Conservation (phyloP, 2,329 filamentous ascomycete species). For the Zelopaecilomyces penicillatus region DNA sequence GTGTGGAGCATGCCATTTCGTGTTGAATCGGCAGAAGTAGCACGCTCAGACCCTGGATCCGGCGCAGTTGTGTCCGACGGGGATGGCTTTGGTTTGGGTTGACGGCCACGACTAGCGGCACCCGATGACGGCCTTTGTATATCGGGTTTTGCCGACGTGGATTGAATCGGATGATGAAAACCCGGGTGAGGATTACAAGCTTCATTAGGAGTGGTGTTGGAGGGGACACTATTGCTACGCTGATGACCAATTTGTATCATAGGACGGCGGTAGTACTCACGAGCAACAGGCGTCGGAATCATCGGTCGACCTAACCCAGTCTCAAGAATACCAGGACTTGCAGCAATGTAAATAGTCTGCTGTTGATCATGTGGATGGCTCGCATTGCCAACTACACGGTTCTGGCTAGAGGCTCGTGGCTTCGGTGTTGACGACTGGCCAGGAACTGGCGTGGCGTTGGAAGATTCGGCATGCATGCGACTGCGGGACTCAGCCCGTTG, state of each 20-base stretch:
- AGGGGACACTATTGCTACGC: not conserved
- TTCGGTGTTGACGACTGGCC: conserved; percentile 9
- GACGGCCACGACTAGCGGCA: conserved; percentile 6
- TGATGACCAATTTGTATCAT: not conserved
- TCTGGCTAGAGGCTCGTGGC: conserved; percentile 13
- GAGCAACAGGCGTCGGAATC: not conserved
- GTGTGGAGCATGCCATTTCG: not conserved
- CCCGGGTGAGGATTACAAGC: too few species aligned
- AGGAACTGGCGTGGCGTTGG: not conserved
- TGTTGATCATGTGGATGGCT: conserved; percentile 1
- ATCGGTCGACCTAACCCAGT: not conserved
- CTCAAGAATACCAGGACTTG: conserved; percentile 19
- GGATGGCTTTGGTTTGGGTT: conserved; percentile 1
- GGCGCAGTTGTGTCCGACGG: not conserved
- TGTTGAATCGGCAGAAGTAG: conserved; percentile 6
- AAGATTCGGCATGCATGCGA: conserved; percentile 6
- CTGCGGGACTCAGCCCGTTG: conserved; percentile 16
- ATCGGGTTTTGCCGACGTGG: not conserved
- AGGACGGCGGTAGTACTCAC: conserved; percentile 3
- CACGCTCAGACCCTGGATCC: not conserved
- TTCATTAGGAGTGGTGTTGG: too few species aligned
- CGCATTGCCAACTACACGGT: conserved; percentile 2
- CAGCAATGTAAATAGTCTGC: conserved; percentile 16
- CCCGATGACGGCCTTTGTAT: not conserved
- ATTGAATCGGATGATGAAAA: too few species aligned